Base-by-base conservation (phyloP, 768 basidiomycete species). In the Suillus decipiens region DNA sequence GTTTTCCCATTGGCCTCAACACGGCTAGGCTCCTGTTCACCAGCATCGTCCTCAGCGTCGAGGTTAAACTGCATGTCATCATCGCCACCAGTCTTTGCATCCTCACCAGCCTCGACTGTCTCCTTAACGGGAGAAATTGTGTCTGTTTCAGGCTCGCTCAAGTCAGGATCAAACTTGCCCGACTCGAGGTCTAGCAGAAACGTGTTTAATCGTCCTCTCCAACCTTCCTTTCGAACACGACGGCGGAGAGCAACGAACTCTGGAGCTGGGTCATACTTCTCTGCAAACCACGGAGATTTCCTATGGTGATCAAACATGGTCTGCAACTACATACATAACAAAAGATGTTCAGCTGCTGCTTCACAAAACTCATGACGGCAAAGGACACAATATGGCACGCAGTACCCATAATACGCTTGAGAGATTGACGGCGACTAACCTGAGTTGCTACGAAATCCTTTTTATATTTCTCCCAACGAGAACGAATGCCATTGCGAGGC, bases 221-320 rank as follows among this genome's bases (percentile, higher is more conserved):
- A 92, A 33, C 94, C 96, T 67, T 91, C 87, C 77, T 87, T 90
- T 73, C 91, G 86, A 66, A 95, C 86, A 68, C 94, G 84, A 66
- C 81, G 81, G 69, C 96, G 89, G 73, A 95, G 79, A 61, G 82
- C 81, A 61, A 85, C 82, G 71, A 84, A 86, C 69, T 93, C 89
- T 59, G 85, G 80, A 47, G 86, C 77, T 62, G 90, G 90, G 65
- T 95, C 93, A 80, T 98, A 98, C 76, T 93, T 93, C 82, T 98
- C 96, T 61, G 88, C 86, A 81, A 97, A 98, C 96, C 96, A 98
- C 15, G 94, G 90, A n/a, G 93, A 93, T 72, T 90, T 89, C 78
- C 89, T 86, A 80, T 98, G 96, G 77, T 94, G 91, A 39, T 97
- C 91, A 83, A 94, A 97, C 84, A 98, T 90, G 62, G 91, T 90